These are phyloP conservation scores for Leccinum variabile DNA, from an alignment of 1,284 basidiomycete genomes.

Conservation along the genomic window DNA sequence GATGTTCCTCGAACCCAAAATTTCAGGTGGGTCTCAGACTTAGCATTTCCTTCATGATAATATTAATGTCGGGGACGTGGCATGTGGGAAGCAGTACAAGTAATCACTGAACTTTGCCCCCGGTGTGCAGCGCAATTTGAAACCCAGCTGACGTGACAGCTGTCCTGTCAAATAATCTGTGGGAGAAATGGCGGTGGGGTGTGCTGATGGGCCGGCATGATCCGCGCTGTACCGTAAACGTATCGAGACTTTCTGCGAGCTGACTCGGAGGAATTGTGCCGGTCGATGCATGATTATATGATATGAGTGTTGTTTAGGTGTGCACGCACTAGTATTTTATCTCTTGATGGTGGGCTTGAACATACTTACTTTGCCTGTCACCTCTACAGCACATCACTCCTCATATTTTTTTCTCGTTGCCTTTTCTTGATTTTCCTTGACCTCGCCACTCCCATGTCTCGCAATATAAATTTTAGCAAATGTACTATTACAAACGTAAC, in stretches of 20 bases:
- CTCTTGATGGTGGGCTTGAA: constrained; percentile 16
- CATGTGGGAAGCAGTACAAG: no score
- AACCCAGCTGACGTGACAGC: no score
- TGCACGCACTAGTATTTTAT: constrained; percentile 20
- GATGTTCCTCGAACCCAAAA: no score
- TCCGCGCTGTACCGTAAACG: constrained; percentile 62
- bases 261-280: constrained; percentile 17
- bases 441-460: constrained; percentile 17
- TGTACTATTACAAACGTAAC: constrained; percentile 25
- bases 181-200: constrained; percentile 82
- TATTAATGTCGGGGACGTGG: no score
- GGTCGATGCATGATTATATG: constrained; percentile 8
- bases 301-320: constrained; percentile 28
- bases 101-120: no score
- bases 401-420: constrained; percentile 1
- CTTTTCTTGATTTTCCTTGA: constrained; percentile 15
- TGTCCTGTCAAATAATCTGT: constrained; percentile 53
- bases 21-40: no score
- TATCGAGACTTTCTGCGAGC: constrained; percentile 62
- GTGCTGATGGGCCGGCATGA: constrained; percentile 47
- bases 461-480: constrained; percentile 24
- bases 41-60: no score
- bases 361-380: constrained; percentile 14
- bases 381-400: constrained; percentile 2
- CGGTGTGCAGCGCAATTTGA: no score